A percentile compares a stretch with the other conserved stretches of the same genome.
These are phyloP conservation scores for Colletotrichum graminicola DNA, from an alignment of 2,329 filamentous ascomycete genomes.

Conservation along the genomic window DNA sequence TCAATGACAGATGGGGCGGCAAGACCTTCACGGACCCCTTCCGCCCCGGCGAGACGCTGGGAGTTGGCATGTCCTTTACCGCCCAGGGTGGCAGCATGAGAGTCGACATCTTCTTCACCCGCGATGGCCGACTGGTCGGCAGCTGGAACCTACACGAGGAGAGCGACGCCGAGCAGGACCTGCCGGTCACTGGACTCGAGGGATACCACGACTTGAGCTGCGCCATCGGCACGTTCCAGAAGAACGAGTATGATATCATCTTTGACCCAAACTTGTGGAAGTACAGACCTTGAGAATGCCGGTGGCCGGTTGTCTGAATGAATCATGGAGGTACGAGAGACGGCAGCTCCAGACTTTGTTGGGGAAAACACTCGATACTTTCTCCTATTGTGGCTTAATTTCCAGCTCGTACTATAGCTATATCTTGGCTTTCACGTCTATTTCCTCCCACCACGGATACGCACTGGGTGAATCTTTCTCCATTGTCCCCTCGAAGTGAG, in stretches of 20 bases:
- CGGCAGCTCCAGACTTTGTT: not conserved
- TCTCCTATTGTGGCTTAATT: not conserved
- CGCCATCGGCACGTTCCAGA: conserved; percentile 77
- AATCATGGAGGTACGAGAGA: too few species aligned
- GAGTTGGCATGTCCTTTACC: conserved; percentile 76
- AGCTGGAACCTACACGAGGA: conserved; percentile 83
- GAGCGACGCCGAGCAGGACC: conserved; percentile 71
- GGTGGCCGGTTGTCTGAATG: not conserved
- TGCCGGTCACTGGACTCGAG: conserved; percentile 75
- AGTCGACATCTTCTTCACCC: conserved; percentile 77
- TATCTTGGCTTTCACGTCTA: conserved; percentile 49
- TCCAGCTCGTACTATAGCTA: conserved; percentile 1
- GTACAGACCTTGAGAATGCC: conserved; percentile 53
- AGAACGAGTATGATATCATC: conserved; percentile 75
- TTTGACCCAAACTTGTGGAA: conserved; percentile 72
- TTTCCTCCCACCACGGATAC: conserved; percentile 77
- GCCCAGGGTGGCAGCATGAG: conserved; percentile 55
- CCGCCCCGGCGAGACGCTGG: conserved; percentile 73
- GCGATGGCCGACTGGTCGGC: conserved; percentile 70
- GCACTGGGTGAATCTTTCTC: conserved; percentile 68
- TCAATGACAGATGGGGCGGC: conserved; percentile 82
- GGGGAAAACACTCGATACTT: not conserved
- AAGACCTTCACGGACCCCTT: conserved; percentile 76
- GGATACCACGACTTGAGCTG: conserved; percentile 79
- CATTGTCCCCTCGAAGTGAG: conserved; percentile 71